Conservation (phyloP, 2,329 filamentous ascomycete genomes). For the Tolypocladium ovalisporum region DNA sequence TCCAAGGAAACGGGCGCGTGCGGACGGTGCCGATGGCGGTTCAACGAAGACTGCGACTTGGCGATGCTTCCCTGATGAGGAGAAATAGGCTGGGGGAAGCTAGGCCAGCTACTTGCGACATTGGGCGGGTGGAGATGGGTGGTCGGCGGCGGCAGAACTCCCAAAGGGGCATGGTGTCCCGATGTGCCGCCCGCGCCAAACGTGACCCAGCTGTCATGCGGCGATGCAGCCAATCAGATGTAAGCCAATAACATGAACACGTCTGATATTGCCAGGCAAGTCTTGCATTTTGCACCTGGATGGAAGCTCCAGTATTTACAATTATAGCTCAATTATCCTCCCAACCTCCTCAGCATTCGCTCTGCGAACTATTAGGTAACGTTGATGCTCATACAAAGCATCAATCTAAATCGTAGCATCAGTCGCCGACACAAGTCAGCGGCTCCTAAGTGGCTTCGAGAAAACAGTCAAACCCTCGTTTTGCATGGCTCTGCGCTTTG, state of each 20-base stretch:
- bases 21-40: not conserved
- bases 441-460: too few species aligned
- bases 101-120: conserved; percentile 2
- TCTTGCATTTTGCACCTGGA: not conserved
- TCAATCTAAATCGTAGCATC: too few species aligned
- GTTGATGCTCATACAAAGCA: too few species aligned
- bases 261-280: not conserved
- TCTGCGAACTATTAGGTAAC: too few species aligned
- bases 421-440: too few species aligned
- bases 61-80: not conserved
- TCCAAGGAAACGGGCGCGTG: not conserved
- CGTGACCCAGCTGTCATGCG: not conserved
- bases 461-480: too few species aligned
- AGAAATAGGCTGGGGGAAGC: conserved; percentile 3
- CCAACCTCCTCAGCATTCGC: too few species aligned
- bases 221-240: not conserved
- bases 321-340: too few species aligned
- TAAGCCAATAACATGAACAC: not conserved
- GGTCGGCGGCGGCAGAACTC: conserved; percentile 6
- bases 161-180: not conserved
- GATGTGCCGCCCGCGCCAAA: not conserved
- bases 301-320: too few species aligned
- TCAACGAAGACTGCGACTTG: not conserved
- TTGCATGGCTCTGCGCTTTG: not conserved
- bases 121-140: conserved; percentile 2